Base-by-base conservation (phyloP, 2,329 filamentous ascomycete species). In the Pseudogymnoascus sp. region DNA sequence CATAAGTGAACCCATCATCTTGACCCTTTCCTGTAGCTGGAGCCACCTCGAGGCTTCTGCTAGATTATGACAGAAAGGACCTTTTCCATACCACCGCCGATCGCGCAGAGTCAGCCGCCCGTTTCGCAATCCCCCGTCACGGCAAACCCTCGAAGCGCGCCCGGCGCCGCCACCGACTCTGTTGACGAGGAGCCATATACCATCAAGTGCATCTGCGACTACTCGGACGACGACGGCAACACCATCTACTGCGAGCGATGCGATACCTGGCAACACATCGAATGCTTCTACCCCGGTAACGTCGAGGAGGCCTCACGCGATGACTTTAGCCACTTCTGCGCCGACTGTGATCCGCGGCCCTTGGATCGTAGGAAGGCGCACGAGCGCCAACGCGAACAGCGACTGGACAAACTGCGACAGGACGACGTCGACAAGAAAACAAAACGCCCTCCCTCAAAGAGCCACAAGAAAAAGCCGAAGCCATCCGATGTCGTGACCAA, bases 241-340 rank as follows among this genome's bases (percentile, higher is more conserved):
- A 99, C 94, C 64, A 95, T 99, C 65, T 91, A 92, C 76, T 99
- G 94, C 81, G 94, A 97, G 74, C 85, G 82, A 63, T 99, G 94
- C 81, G 90, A 96, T 74, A 94, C 92, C 59, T 99, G 94, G 94
- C 94, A 99, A 77, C 94, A 99, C 76, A 96, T 96, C 70, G 88
- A 92, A 73, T 99, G 94, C 77, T 97, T 96, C 77, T 97, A 97
- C 74, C 84, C 84, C 21, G 75, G 84, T 66, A 90, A 91, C 69
- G 83, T 85, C 72, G 83, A 86, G 74, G 81, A 90, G 80, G 82
- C 89, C 77, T 77, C 92, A 74, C 76, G 88, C 79, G 81, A 84
- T 63, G 82, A 85, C 69, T 89, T 88, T 70, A 81, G 90, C 62
- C 93, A 99, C 78, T 91, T 88, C 62, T 99, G 94, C 78, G 85